Conservation (phyloP, 768 basidiomycete species). For the Mycena belliarum region DNA sequence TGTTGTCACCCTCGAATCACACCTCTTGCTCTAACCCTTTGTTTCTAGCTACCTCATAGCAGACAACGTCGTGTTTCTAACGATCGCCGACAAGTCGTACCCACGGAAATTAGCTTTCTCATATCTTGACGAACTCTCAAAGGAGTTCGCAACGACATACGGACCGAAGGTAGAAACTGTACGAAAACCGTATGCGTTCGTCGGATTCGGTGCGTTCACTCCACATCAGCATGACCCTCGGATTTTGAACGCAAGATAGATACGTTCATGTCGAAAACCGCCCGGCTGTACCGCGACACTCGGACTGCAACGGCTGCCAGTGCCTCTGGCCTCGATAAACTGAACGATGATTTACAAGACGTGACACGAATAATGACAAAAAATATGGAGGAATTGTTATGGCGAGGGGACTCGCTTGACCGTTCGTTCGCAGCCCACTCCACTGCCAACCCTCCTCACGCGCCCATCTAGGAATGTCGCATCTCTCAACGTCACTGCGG, state of each 20-base stretch:
- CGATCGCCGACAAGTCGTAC: conserved; percentile 96
- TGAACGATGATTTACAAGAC: conserved; percentile 96
- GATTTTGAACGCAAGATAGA: conserved; percentile 48
- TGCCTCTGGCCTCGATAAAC: conserved; percentile 70
- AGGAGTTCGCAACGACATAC: conserved; percentile 92
- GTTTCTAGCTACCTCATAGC: conserved; percentile 84
- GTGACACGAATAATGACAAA: conserved; percentile 99
- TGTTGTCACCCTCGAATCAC: conserved; percentile 22
- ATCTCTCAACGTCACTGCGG: conserved; percentile 89
- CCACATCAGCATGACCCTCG: not conserved
- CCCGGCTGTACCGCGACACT: conserved; percentile 92
- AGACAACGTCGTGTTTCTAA: conserved; percentile 92
- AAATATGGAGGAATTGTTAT: conserved; percentile 99
- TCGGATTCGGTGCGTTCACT: conserved; percentile 83
- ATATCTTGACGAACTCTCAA: conserved; percentile 94
- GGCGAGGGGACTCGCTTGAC: conserved; percentile 97
- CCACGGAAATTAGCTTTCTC: conserved; percentile 97
- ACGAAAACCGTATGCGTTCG: conserved; percentile 97
- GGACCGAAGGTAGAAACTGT: conserved; percentile 90
- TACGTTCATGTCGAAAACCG: conserved; percentile 98
- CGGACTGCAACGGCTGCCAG: conserved; percentile 75
- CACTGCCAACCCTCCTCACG: conserved; percentile 2
- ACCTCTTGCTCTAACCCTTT: conserved; percentile 1
- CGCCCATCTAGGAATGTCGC: conserved; percentile 82
- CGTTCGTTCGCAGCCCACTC: conserved; percentile 49